Evolutionary conservation across 108 stramenopile genomes (phyloP), one percentile per base, ranked within the genome.

Genomic region (Thalassiosira profunda): DNA sequence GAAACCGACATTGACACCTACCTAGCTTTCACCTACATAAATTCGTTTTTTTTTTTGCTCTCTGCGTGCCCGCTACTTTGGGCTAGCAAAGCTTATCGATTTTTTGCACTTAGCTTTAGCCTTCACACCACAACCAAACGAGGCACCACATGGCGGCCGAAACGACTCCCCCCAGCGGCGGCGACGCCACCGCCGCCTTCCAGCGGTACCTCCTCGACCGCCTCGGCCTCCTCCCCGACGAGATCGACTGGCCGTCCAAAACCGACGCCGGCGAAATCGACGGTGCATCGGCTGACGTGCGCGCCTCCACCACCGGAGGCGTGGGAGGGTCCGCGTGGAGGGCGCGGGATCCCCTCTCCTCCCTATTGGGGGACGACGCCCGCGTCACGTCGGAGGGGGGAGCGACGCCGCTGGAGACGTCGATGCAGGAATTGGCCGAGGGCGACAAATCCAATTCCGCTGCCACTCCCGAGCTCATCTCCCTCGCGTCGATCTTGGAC

Each of bases 241-340:
- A 73, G 23, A 49, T 73, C 45, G 52, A 73, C 34, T 73, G 72
- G 72, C 72, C 55, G 11, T 29, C 71, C 7, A 28, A 48, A 52
- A 1, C 26, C 24, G 51, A 31, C 0, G 51, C 51, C 14, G 14
- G 14, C 38, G 14, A 40, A 40, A 40, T 10, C 14, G 38, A 14
- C 14, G 38, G 38, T 40, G 0, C 33, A 6, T 17, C 6, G 33
- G 51, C 29, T 52, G 21, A 52, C 10, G 8, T 52, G 21, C n/a
- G n/a, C n/a, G n/a, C 49, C 9, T 2, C 46, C 9, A 4, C 68
- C 6, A 60, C 49, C 20, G 57, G 36, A 7, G 55, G 34, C 15
- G 67, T 36, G 14, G 40, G 28, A 0, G 20, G 23, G 9, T 44
- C 43, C 45, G 33, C 61, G 18, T 73, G 72, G 72, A 45, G 72